Base-by-base conservation (phyloP, 805 yeast genomes). In the Kregervanrija fluxuum region DNA sequence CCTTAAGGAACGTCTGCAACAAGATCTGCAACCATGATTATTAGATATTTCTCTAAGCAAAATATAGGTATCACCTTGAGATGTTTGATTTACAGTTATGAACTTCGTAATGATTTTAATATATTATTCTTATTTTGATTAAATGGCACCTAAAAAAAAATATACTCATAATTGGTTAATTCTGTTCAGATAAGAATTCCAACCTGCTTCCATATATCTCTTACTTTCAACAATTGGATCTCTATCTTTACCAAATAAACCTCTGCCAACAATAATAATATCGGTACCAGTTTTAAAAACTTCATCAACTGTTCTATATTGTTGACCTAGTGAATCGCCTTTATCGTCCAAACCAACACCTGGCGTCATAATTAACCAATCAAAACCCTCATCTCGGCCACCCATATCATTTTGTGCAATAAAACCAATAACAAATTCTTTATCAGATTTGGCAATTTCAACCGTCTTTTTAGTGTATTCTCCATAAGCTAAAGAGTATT, bases 261-360 rank as follows among this genome's bases (percentile, higher is more conserved):
- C 99, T 66, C 99, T 79, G 10, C 99, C 99, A n/a, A 93, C 99
- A 62, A 93, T 93, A 47, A 93, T 90, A 42, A 93, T 77, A 63
- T 93, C 99, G 2, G 95, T 75, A n/a, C 98, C 98, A 1, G 84
- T 78, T 11, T 76, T 60, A 11, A 91, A 72, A 17, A 89, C 99
- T 48, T 85, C 87, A 51, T 78, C 79, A 3, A 91, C 98, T 5
- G 96, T 80, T 64, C 99, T 77, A 66, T 93, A 93, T 66, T 93
- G 98, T 65, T 93, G 99, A 17, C 99, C 99, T 49, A 93, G 73
- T 1, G 82, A 79, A 62, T 93, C 99, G 12, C 98, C 97, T 63
- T 84, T 93, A 60, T 91, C 98, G 60, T 91, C 99, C 42, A 93
- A 74, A 3, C 98, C 98, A 35, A 93, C 99, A 49, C 99, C 99